Conservation (phyloP, 768 basidiomycete species). For the Tylopilus intermedius region DNA sequence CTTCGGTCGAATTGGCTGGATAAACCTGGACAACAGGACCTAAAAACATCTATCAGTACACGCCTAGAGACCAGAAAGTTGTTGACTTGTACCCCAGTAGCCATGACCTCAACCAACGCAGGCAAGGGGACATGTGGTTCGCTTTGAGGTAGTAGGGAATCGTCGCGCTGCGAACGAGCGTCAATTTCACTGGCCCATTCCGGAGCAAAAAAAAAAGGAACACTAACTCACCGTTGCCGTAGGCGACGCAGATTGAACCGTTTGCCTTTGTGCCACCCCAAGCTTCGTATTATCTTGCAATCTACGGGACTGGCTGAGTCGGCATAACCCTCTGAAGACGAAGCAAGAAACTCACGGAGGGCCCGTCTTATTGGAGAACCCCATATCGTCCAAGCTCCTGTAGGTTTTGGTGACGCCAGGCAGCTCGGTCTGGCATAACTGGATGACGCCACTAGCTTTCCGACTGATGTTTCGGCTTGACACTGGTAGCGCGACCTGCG, state of each 20-base stretch:
- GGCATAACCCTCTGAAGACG: not conserved
- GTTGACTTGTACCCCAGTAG: conserved; percentile 12
- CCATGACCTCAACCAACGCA: conserved; percentile 33
- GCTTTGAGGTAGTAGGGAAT: conserved; percentile 18
- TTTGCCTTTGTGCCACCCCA: conserved; percentile 7
- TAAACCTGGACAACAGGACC: conserved; percentile 12
- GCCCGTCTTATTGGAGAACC: conserved; percentile 16
- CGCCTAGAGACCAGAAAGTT: no score
- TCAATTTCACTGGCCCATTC: conserved; percentile 14
- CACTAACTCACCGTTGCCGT: conserved; percentile 29
- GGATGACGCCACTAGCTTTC: conserved; percentile 23
- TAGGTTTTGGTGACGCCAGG: conserved; percentile 32
- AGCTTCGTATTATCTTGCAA: conserved; percentile 24
- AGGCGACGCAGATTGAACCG: conserved; percentile 17
- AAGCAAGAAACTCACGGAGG: conserved; percentile 14
- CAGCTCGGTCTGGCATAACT: conserved; percentile 26
- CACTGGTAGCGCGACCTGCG: conserved; percentile 13
- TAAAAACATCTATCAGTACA: conserved; percentile 3
- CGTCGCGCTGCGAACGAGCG: conserved; percentile 32
- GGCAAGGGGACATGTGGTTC: conserved; percentile 31
- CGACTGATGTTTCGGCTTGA: conserved; percentile 23
- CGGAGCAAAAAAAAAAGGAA: not conserved
- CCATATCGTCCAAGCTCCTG: conserved; percentile 24
- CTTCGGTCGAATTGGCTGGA: conserved; percentile 8
- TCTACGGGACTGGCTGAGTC: conserved; percentile 8